These are phyloP conservation scores for Trichophyton verrucosum DNA, from an alignment of 2,329 filamentous ascomycete species.

Conservation along the genomic window DNA sequence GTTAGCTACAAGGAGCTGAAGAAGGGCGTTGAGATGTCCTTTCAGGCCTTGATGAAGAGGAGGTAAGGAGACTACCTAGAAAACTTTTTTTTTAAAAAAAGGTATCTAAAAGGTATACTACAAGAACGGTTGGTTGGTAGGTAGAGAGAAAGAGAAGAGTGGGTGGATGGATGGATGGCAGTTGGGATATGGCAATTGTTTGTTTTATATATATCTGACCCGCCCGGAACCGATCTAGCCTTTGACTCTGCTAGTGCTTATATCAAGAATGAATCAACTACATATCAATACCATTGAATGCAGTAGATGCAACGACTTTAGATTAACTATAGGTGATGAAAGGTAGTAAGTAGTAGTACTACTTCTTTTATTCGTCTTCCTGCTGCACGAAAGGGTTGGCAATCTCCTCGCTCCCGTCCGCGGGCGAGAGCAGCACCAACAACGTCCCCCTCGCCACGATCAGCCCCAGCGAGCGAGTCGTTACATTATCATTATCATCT, in stretches of 20 bases:
- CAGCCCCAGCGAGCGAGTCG: slow-evolving; percentile 65
- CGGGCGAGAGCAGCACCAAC: slow-evolving; percentile 80
- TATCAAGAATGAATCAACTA: background rate
- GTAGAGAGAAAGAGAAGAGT: too few relatives aligned
- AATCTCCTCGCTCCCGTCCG: slow-evolving; percentile 92
- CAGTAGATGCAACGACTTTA: background rate
- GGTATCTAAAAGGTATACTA: too few relatives aligned
- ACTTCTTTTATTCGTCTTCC: slow-evolving; percentile 39
- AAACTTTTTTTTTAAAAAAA: background rate
- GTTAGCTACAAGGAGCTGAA: slow-evolving; percentile 85
- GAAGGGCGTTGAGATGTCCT: slow-evolving; percentile 48
- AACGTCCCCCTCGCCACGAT: slow-evolving; percentile 86
- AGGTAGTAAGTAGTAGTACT: background rate
- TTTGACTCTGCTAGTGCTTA: too few relatives aligned
- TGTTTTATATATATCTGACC: too few relatives aligned
- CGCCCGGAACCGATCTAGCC: too few relatives aligned
- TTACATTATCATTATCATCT: slow-evolving; percentile 91
- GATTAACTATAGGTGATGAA: background rate
- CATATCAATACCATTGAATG: background rate
- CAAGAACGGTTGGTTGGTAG: too few relatives aligned
- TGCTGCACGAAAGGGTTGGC: slow-evolving; percentile 78
- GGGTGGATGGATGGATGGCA: too few relatives aligned
- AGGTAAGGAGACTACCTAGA: background rate
- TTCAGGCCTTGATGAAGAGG: slow-evolving; percentile 43
- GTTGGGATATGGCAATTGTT: too few relatives aligned